Percentiles rank a stretch among this genome's conserved stretches.
These are phyloP conservation scores for Cyberlindnera bimundalis DNA, from an alignment of 805 yeast genomes.

Conservation along the genomic window DNA sequence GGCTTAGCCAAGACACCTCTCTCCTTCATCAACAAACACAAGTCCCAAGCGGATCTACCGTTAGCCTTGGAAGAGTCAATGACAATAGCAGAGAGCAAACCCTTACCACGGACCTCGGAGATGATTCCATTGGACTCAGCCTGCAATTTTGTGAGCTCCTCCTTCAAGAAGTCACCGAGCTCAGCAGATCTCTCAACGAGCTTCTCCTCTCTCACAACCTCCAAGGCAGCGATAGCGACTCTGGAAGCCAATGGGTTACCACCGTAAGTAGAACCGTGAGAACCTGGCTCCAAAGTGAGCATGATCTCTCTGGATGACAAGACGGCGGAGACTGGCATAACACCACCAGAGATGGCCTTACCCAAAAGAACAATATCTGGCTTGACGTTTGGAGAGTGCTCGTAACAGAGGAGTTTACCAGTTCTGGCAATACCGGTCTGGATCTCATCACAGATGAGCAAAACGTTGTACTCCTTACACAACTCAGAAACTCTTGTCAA, in stretches of 20 bases:
- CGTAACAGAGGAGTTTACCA: slow-evolving; percentile 88
- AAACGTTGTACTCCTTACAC: slow-evolving; percentile 79
- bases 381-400: slow-evolving; percentile 72
- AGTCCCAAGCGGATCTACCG: slow-evolving; percentile 95
- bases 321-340: slow-evolving; percentile 87
- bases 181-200: slow-evolving; percentile 72
- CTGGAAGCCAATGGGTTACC: slow-evolving; percentile 94
- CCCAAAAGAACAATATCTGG: slow-evolving; percentile 91
- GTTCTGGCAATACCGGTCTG: slow-evolving; percentile 98
- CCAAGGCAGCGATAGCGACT: slow-evolving; percentile 89
- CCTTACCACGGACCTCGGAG: slow-evolving; percentile 61
- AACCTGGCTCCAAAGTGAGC: slow-evolving; percentile 88
- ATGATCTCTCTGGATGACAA: slow-evolving; percentile 86
- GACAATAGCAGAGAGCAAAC: slow-evolving; percentile 86
- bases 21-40: slow-evolving; percentile 84
- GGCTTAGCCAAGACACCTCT: slow-evolving; percentile 93
- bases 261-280: slow-evolving; percentile 97
- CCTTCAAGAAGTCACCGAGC: slow-evolving; percentile 68
- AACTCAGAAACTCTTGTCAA: slow-evolving; percentile 66
- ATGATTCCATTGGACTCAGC: slow-evolving; percentile 51
- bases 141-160: slow-evolving; percentile 52
- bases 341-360: slow-evolving; percentile 95
- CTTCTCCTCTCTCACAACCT: slow-evolving; percentile 85
- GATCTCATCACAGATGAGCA: slow-evolving; percentile 93
- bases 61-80: slow-evolving; percentile 79